These are phyloP conservation scores for Achaetomium macrosporum DNA, from an alignment of 2,329 filamentous ascomycete species.

Conservation along the genomic window DNA sequence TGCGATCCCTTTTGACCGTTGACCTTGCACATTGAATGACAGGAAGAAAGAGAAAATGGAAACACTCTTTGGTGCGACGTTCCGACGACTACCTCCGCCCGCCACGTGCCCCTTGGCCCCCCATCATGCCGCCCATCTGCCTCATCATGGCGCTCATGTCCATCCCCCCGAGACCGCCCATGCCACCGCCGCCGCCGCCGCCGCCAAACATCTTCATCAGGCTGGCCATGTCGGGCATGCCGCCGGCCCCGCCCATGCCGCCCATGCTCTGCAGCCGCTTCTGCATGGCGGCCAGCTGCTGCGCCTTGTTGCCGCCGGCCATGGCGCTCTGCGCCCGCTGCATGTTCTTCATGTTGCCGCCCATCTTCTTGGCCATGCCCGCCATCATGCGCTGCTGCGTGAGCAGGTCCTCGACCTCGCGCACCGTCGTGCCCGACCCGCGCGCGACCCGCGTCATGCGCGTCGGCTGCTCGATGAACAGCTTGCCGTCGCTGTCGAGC, in stretches of 20 bases:
- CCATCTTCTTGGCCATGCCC: constrained; percentile 98
- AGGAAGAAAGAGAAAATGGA: not conserved
- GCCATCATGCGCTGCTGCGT: constrained; percentile 99
- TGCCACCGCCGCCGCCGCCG: constrained; percentile 47
- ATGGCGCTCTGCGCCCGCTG: constrained; percentile 86
- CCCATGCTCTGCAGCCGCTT: constrained; percentile 92
- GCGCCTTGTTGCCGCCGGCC: constrained; percentile 83
- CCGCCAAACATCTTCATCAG: constrained; percentile 90
- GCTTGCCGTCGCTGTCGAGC: constrained; percentile 89
- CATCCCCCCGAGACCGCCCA: constrained; percentile 62
- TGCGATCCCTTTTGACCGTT: constrained; percentile 7
- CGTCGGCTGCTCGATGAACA: constrained; percentile 86
- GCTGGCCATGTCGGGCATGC: constrained; percentile 76
- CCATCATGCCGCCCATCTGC: constrained; percentile 54
- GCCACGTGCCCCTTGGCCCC: constrained; percentile 22
- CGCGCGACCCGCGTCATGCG: constrained; percentile 88
- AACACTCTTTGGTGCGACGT: no score
- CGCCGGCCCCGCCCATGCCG: constrained; percentile 54
- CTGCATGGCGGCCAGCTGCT: constrained; percentile 96
- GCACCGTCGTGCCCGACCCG: constrained; percentile 84
- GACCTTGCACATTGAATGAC: not conserved
- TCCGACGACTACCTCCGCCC: constrained; percentile 17
- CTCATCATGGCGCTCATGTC: constrained; percentile 78
- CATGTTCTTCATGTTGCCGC: constrained; percentile 96
- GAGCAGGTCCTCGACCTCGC: constrained; percentile 92